Percentiles rank a stretch among this genome's conserved stretches.
phyloP scores from a whole-genome alignment of 768 basidiomycete genomes.

The Mycena chlorophos region DNA sequence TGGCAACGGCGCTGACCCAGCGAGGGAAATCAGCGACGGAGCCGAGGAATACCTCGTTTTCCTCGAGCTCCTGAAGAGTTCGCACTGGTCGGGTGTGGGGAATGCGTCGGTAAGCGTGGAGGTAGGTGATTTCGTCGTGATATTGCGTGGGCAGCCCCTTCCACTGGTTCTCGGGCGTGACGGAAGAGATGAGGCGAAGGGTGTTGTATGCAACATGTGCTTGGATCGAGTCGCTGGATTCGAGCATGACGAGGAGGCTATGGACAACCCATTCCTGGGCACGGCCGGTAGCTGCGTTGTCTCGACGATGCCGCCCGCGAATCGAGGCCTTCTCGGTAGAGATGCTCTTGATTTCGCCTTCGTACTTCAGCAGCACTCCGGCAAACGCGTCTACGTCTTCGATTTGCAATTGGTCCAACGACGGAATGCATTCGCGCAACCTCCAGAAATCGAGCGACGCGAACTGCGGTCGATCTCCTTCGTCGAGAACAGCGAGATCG shows the following conservation, averaged over 20 bases:
- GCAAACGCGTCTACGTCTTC: conserved; percentile 76
- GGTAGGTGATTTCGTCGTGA: conserved; percentile 47
- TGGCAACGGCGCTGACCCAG: conserved; percentile 66
- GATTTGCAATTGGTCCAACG: conserved; percentile 50
- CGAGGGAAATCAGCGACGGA: conserved; percentile 49
- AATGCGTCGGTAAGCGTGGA: conserved; percentile 45
- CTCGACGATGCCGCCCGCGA: conserved; percentile 39
- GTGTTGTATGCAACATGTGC: conserved; percentile 64
- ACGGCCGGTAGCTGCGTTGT: conserved; percentile 22
- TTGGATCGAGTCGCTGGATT: conserved; percentile 46
- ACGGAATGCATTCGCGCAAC: conserved; percentile 75
- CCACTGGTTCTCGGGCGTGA: conserved; percentile 33
- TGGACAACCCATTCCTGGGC: conserved; percentile 54
- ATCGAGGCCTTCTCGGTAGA: conserved; percentile 52
- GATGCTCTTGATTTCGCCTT: conserved; percentile 64
- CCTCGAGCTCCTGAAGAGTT: conserved; percentile 41
- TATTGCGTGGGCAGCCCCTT: conserved; percentile 40
- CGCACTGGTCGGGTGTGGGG: conserved; percentile 33
- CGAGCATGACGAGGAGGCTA: conserved; percentile 59
- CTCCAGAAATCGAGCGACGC: conserved; percentile 75
- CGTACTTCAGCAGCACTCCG: conserved; percentile 55
- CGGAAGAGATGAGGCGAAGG: conserved; percentile 57
- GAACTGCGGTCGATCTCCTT: conserved; percentile 48
- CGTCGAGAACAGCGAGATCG: conserved; percentile 42
- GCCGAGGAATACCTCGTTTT: conserved; percentile 35